Base-by-base conservation (phyloP, 768 basidiomycete species). In the Amanita thiersii region DNA sequence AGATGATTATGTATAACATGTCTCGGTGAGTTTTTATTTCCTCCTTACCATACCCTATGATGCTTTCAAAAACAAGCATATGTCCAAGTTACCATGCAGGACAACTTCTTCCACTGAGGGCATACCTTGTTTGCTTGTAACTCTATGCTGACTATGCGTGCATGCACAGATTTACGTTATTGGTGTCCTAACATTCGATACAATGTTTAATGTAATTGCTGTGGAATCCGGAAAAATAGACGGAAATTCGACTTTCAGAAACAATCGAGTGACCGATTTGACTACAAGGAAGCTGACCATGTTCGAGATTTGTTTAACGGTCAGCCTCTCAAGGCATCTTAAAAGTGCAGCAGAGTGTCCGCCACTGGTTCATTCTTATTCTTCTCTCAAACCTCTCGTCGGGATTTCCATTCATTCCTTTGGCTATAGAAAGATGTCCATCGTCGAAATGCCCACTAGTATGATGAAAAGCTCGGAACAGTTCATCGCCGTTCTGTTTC, bases 21-120 rank as follows among this genome's bases (percentile, higher is more conserved):
- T 52, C 21, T 43, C 36, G 26, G 8, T 31, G 37, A 37, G 38
- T 34, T 42, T 41, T 23, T 33, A 12, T 10, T 36, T 28, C 21
- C 18, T 10, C 29, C 2, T 26, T 14, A 40, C 17, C 43, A 12
- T 21, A 15, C 20, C 65, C 69, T 17, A 65, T 60, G 79, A 80
- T 80, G 75, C 61, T 61, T 52, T 56, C 48, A 37, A 60, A 54
- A 57, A 81, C 79, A 81, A 81, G 79, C 79, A 81, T 81, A 80
- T 80, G 78, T 81, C 79, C 75, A 75, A 80, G 52, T 49, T 41
- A 60, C 57, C 47, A 69, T 80, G 75, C 72, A 63, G 77, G 77
- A 79, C 60, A 66, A 56, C 43, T 14, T 61, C 64, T 59, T 64
- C 62, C 57, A 52, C 75, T 79, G 76, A 78, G 71, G 62, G 54